Percentiles rank a stretch among this genome's conserved stretches.
Conservation (phyloP, 495 filamentous ascomycete species). For the Sordaria brevicollis region DNA sequence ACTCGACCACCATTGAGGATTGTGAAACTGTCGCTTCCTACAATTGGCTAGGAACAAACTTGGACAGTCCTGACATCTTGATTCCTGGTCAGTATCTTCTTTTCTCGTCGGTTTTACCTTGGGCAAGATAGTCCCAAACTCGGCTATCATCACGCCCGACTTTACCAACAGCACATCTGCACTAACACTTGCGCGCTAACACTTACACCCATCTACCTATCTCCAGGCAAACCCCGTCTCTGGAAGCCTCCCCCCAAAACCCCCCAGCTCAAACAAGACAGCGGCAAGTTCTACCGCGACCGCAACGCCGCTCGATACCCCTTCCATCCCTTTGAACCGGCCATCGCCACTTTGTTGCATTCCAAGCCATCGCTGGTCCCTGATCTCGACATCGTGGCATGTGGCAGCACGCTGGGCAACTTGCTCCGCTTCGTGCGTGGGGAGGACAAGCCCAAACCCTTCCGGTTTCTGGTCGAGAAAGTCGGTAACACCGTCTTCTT, state of each 20-base stretch:
- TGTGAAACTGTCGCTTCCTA: constrained; percentile 8
- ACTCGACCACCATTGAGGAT: not conserved
- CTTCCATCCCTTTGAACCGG: constrained; percentile 47
- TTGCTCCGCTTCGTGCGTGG: constrained; percentile 41
- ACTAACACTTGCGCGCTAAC: not conserved
- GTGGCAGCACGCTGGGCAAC: constrained; percentile 49
- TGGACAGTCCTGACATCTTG: constrained; percentile 3
- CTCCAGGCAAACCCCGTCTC: constrained; percentile 43
- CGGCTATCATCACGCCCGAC: not conserved
- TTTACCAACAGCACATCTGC: not conserved
- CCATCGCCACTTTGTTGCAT: constrained; percentile 28
- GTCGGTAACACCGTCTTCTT: constrained; percentile 54
- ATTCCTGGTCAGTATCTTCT: constrained; percentile 10
- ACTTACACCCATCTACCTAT: not conserved
- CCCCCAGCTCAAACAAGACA: constrained; percentile 36
- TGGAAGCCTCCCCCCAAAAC: constrained; percentile 44
- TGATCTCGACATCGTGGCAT: constrained; percentile 49
- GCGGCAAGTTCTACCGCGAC: constrained; percentile 48
- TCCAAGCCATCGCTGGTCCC: constrained; percentile 13
- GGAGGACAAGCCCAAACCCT: constrained; percentile 29
- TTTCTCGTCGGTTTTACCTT: not conserved
- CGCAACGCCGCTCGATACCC: constrained; percentile 50
- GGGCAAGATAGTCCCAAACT: not conserved
- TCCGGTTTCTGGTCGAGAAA: constrained; percentile 50
- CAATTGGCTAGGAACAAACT: constrained; percentile 11